phyloP scores from a whole-genome alignment of 2,329 filamentous ascomycete genomes.

The Ascochyta clinopodiicola region DNA sequence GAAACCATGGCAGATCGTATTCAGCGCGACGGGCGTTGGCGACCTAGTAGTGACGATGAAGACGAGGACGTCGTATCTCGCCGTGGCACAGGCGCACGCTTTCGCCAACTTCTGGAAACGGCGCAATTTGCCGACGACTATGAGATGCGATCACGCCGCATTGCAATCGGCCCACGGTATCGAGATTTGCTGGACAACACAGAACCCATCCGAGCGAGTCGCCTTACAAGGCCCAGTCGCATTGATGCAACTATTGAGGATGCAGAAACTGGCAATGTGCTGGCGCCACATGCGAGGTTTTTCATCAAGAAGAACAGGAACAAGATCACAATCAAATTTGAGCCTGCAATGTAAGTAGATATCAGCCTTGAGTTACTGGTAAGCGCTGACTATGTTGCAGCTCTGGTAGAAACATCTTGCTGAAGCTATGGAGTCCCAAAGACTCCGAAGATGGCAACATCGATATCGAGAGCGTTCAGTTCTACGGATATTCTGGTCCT shows the following conservation, averaged over 20 bases:
- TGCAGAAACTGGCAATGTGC: slow-evolving; percentile 48
- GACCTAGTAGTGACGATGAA: slow-evolving; percentile 46
- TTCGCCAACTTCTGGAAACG: slow-evolving; percentile 31
- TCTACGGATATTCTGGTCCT: slow-evolving; percentile 83
- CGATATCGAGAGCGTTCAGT: slow-evolving; percentile 85
- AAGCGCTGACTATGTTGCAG: slow-evolving; percentile 38
- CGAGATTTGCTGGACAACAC: slow-evolving; percentile 14
- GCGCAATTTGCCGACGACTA: slow-evolving; percentile 42
- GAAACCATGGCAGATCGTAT: slow-evolving; percentile 50
- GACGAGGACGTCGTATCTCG: slow-evolving; percentile 42
- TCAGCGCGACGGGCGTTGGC: slow-evolving; percentile 48
- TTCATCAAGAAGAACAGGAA: slow-evolving; percentile 82
- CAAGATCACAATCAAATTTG: slow-evolving; percentile 85
- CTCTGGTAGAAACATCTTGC: slow-evolving; percentile 79
- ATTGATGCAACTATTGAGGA: slow-evolving; percentile 34
- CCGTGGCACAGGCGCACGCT: slow-evolving; percentile 32
- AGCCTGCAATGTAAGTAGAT: slow-evolving; percentile 70
- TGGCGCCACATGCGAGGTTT: slow-evolving; percentile 80
- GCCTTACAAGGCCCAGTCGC: slow-evolving; percentile 42
- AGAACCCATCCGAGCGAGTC: slow-evolving; percentile 39
- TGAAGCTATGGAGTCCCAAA: slow-evolving; percentile 88
- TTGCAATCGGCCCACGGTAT: slow-evolving; percentile 11
- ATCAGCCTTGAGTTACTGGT: fast-evolving
- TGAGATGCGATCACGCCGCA: slow-evolving; percentile 7
- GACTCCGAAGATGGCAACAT: slow-evolving; percentile 72